A percentile compares a stretch with the other conserved stretches of the same genome.
Evolutionary conservation across 2,329 filamentous ascomycete genomes (phyloP).

Genomic region (Aaosphaeria pasadenensis): DNA sequence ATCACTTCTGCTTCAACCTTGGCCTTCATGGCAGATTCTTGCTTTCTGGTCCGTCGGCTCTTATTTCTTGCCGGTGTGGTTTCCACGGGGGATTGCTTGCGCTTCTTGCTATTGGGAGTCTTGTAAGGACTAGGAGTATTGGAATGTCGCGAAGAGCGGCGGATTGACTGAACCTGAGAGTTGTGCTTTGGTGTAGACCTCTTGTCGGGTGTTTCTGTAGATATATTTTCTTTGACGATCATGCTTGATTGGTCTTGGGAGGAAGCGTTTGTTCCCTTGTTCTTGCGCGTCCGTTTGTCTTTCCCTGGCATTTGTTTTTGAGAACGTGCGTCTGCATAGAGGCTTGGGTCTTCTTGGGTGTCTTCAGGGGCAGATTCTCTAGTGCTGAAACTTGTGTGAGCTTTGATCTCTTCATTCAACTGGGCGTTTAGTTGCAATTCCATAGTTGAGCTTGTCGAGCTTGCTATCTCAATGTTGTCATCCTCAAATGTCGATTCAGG

Average conservation of each 20-base stretch:
- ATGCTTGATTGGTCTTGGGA: neutral
- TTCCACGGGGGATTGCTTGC: too few species aligned
- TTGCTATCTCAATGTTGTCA: constrained; percentile 6
- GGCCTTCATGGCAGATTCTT: constrained; percentile 10
- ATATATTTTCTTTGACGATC: neutral
- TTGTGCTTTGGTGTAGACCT: neutral
- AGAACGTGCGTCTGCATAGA: neutral
- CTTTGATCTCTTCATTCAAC: constrained; percentile 31
- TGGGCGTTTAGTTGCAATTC: constrained; percentile 34
- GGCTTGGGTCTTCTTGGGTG: neutral
- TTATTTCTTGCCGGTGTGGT: too few species aligned
- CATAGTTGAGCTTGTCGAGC: constrained; percentile 27
- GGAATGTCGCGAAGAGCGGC: neutral
- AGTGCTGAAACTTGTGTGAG: constrained; percentile 22
- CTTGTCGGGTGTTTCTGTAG: neutral
- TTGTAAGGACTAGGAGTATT: neutral
- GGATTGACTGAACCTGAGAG: neutral
- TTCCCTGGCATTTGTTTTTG: neutral
- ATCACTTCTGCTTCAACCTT: constrained; percentile 4
- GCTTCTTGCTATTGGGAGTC: too few species aligned
- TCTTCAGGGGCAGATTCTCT: neutral
- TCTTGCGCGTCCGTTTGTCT: neutral
- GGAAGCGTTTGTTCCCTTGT: neutral
- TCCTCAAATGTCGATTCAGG: constrained; percentile 4
- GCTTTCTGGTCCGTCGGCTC: neutral